Evolutionary conservation across 192 early-diverging fungal genomes (phyloP).

Genomic region (Podila horticola): DNA sequence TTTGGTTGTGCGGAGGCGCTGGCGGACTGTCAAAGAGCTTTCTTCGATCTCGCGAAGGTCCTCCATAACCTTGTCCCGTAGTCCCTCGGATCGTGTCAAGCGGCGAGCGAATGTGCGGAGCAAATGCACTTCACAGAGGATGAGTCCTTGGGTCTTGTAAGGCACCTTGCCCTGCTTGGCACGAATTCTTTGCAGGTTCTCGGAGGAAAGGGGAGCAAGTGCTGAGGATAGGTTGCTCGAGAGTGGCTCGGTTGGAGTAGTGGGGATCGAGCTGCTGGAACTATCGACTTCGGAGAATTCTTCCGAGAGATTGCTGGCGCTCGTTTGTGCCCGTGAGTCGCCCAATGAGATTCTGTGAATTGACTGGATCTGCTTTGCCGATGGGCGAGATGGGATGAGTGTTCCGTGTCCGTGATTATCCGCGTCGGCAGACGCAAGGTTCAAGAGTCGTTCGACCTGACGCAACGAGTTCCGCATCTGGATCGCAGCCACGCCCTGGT

Average conservation of each 20-base stretch:
- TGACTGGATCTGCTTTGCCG: constrained; percentile 1
- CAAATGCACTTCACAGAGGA: constrained; percentile 71
- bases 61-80: constrained; percentile 74
- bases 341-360: neutral
- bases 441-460: constrained; percentile 68
- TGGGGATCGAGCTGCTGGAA: neutral
- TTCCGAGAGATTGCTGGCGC: neutral
- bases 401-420: constrained; percentile 1
- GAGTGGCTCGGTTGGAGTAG: constrained; percentile 7
- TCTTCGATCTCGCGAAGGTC: constrained; percentile 86
- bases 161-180: constrained; percentile 51
- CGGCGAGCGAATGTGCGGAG: constrained; percentile 58
- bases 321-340: no score
- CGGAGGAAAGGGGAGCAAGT: constrained; percentile 1
- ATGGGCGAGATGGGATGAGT: neutral
- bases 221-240: neutral
- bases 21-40: constrained; percentile 51
- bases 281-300: neutral
- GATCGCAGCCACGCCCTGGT: constrained; percentile 49
- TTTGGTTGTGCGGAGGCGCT: constrained; percentile 64
- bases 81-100: constrained; percentile 57
- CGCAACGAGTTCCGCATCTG: constrained; percentile 63
- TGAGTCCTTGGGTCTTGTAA: constrained; percentile 72
- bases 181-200: constrained; percentile 25
- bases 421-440: constrained; percentile 30